Evolutionary conservation across 148 eudicot species (phyloP).

Genomic region (Chenopodium quinoa): DNA sequence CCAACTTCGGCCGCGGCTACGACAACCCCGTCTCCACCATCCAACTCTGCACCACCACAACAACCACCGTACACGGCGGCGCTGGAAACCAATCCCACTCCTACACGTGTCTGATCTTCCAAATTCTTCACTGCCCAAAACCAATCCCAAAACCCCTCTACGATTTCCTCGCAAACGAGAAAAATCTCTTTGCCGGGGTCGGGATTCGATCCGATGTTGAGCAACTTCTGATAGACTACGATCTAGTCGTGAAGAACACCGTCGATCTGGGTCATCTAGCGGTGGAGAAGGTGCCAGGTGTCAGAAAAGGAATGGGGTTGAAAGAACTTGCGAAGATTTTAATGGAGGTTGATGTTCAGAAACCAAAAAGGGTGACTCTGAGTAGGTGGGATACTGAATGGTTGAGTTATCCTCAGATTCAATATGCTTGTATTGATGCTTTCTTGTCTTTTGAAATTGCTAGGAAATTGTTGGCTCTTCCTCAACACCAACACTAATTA

Average conservation of each 20-base stretch:
- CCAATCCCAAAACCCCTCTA: slow-evolving; percentile 21
- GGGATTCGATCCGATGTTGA: slow-evolving; percentile 42
- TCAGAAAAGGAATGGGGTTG: slow-evolving; percentile 34
- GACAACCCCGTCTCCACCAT: slow-evolving; percentile 47
- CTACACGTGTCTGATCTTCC: slow-evolving; percentile 42
- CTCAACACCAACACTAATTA: not conserved
- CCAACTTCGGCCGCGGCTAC: slow-evolving; percentile 22
- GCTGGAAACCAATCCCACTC: no score
- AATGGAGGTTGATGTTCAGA: slow-evolving; percentile 38
- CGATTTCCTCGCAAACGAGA: slow-evolving; percentile 24
- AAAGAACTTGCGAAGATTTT: slow-evolving; percentile 38
- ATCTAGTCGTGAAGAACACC: not conserved
- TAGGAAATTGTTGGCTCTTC: slow-evolving; percentile 18
- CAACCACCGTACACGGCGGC: no score
- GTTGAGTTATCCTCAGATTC: slow-evolving; percentile 38
- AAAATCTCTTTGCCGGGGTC: slow-evolving; percentile 37
- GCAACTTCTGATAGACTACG: slow-evolving; percentile 35
- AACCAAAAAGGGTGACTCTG: slow-evolving; percentile 50
- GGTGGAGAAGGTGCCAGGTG: not conserved
- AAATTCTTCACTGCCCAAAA: slow-evolving; percentile 35
- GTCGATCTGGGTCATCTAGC: slow-evolving; percentile 17
- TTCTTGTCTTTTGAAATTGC: slow-evolving; percentile 43
- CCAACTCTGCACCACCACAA: slow-evolving; percentile 41
- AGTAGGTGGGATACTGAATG: slow-evolving; percentile 54
- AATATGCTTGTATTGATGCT: slow-evolving; percentile 55